phyloP scores from a whole-genome alignment of 352 stramenopile species.

The Elongisporangium undulatum region DNA sequence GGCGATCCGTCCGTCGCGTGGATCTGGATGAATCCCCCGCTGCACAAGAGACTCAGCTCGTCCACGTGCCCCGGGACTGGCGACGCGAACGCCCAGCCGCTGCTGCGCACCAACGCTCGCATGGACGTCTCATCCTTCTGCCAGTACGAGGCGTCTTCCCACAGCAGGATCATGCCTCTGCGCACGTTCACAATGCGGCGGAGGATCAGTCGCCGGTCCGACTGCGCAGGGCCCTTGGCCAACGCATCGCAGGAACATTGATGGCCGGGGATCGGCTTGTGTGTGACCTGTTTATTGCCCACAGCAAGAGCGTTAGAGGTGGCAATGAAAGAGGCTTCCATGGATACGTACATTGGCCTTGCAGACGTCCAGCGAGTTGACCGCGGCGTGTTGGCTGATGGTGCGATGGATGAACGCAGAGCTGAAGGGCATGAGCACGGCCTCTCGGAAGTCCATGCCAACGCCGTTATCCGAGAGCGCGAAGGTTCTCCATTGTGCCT shows the following conservation, averaged over 20 bases:
- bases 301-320: background rate
- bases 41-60: background rate
- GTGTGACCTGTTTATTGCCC: background rate
- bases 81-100: background rate
- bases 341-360: background rate
- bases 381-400: background rate
- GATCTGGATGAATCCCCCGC: background rate
- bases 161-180: background rate
- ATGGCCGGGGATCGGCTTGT: background rate
- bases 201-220: background rate
- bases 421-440: background rate
- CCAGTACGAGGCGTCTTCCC: background rate
- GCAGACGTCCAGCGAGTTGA: background rate
- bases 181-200: background rate
- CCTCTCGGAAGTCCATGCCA: background rate
- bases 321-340: background rate
- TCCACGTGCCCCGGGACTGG: background rate
- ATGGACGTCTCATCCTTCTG: background rate
- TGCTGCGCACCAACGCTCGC: background rate
- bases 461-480: background rate
- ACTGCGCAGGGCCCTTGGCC: too few species aligned
- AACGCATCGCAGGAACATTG: background rate
- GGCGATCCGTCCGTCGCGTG: background rate
- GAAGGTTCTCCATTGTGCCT: background rate
- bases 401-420: background rate